Percentiles rank a stretch among this genome's conserved stretches.
Conservation (phyloP, 805 yeast genomes). For the Schizosaccharomyces pombe region DNA sequence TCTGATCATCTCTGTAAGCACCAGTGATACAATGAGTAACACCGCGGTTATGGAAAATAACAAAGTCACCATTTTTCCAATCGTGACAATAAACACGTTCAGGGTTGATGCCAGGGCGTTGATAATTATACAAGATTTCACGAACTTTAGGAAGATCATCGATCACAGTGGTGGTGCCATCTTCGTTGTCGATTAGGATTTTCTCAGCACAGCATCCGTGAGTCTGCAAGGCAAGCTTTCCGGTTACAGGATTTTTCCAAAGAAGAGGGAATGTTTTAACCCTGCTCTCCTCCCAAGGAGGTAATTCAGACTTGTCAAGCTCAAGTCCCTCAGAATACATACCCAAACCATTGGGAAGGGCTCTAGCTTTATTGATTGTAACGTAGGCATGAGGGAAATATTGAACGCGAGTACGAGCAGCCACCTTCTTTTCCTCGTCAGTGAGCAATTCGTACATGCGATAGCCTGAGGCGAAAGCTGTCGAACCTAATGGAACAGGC, state of each 20-base stretch:
- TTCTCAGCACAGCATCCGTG: slow-evolving; percentile 71
- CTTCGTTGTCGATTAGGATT: slow-evolving; percentile 22
- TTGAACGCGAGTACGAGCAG: slow-evolving; percentile 53
- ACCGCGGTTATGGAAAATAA: slow-evolving; percentile 68
- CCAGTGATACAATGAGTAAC: slow-evolving; percentile 87
- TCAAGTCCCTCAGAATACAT: slow-evolving; percentile 68
- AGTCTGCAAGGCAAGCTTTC: slow-evolving; percentile 59
- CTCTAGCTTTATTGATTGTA: slow-evolving; percentile 54
- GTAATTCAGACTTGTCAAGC: slow-evolving; percentile 38
- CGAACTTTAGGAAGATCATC: slow-evolving; percentile 54
- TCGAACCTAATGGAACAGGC: slow-evolving; percentile 61
- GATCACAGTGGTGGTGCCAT: slow-evolving; percentile 21
- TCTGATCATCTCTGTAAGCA: slow-evolving; percentile 55
- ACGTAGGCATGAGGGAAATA: slow-evolving; percentile 89
- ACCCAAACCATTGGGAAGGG: slow-evolving; percentile 68
- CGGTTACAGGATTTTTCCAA: slow-evolving; percentile 80
- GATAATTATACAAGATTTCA: slow-evolving; percentile 40
- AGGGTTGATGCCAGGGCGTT: slow-evolving; percentile 73
- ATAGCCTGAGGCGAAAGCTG: slow-evolving; percentile 72
- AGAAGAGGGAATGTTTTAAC: slow-evolving; percentile 62
- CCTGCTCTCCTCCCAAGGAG: slow-evolving; percentile 62
- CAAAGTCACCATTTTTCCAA: slow-evolving; percentile 68
- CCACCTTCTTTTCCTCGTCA: slow-evolving; percentile 49
- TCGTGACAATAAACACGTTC: slow-evolving; percentile 52
- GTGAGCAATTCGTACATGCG: slow-evolving; percentile 45